Conservation (phyloP, 23 red algal species). For the Agarophyton chilense region DNA sequence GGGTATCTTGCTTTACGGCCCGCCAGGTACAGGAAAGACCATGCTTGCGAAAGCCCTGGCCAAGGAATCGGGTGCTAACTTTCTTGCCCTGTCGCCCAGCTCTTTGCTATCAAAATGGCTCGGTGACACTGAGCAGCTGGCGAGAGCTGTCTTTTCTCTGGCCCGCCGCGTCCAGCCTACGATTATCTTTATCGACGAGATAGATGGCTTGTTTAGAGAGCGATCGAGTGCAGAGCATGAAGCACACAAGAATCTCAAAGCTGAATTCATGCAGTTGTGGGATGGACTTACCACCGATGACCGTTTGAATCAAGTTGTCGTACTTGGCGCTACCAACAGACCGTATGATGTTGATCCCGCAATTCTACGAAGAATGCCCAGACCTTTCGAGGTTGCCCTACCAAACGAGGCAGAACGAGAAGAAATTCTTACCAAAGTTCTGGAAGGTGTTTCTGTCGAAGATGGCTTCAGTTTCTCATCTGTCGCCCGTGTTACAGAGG, state of each 20-base stretch:
- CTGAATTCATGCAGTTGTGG: slow-evolving; percentile 99
- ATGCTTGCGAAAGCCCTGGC: slow-evolving; percentile 96
- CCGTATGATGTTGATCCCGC: slow-evolving; percentile 97
- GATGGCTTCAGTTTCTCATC: slow-evolving; percentile 33
- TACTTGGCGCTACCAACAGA: slow-evolving; percentile 96
- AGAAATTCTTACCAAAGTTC: slow-evolving; percentile 81
- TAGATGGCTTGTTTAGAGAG: slow-evolving; percentile 96
- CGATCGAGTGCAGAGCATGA: slow-evolving; percentile 88
- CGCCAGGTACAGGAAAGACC: slow-evolving; percentile 99
- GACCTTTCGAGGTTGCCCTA: slow-evolving; percentile 86
- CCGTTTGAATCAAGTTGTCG: slow-evolving; percentile 70
- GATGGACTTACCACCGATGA: slow-evolving; percentile 91
- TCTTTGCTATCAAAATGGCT: slow-evolving; percentile 97
- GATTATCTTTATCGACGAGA: slow-evolving; percentile 99
- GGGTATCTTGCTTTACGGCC: slow-evolving; percentile 89
- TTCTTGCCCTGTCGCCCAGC: slow-evolving; percentile 82
- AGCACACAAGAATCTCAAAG: slow-evolving; percentile 96
- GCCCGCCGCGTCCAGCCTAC: slow-evolving; percentile 87
- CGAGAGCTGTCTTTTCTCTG: slow-evolving; percentile 93
- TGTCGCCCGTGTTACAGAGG: slow-evolving; percentile 76
- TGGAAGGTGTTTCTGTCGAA: slow-evolving; percentile 66
- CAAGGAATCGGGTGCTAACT: slow-evolving; percentile 80
- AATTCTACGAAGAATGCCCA: slow-evolving; percentile 93
- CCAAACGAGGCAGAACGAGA: slow-evolving; percentile 65
- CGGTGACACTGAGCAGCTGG: slow-evolving; percentile 94